Evolutionary conservation across 352 stramenopile species (phyloP).

Genomic region (Globisporangium polare): DNA sequence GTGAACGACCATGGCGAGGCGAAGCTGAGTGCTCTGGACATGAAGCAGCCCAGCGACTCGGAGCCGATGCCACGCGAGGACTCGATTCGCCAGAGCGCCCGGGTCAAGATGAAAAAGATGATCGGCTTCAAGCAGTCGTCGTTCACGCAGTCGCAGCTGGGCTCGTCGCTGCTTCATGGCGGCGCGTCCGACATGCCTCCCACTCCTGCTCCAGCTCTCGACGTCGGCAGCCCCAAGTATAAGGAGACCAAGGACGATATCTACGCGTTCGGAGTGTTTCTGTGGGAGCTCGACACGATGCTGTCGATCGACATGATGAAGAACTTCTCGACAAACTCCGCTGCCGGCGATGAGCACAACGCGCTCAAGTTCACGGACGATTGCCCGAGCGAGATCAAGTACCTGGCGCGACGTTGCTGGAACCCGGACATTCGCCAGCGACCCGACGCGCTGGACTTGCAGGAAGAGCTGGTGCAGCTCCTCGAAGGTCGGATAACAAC

Average conservation of each 20-base stretch:
- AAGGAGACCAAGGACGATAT: constrained; percentile 34
- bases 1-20: constrained; percentile 72
- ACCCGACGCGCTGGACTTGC: constrained; percentile 61
- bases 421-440: constrained; percentile 38
- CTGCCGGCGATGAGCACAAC: constrained; percentile 37
- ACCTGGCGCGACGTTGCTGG: constrained; percentile 44
- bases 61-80: constrained; percentile 21
- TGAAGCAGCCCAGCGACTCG: constrained; percentile 27
- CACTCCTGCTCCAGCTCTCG: neutral
- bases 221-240: neutral
- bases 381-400: constrained; percentile 52
- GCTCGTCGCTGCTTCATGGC: constrained; percentile 13
- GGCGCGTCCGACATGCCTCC: neutral
- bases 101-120: constrained; percentile 25
- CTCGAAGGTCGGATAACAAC: constrained; percentile 61
- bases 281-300: constrained; percentile 80
- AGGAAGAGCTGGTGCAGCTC: constrained; percentile 68
- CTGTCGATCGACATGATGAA: constrained; percentile 54
- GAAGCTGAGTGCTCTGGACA: constrained; percentile 72
- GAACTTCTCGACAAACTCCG: constrained; percentile 24
- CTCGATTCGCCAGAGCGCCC: constrained; percentile 46
- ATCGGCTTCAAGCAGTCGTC: constrained; percentile 28
- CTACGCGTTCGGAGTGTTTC: constrained; percentile 66
- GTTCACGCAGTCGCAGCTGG: constrained; percentile 24
- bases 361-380: constrained; percentile 62